Evolutionary conservation across 495 filamentous ascomycete species (phyloP).

Genomic region (Aspergillus carlsbadensis): DNA sequence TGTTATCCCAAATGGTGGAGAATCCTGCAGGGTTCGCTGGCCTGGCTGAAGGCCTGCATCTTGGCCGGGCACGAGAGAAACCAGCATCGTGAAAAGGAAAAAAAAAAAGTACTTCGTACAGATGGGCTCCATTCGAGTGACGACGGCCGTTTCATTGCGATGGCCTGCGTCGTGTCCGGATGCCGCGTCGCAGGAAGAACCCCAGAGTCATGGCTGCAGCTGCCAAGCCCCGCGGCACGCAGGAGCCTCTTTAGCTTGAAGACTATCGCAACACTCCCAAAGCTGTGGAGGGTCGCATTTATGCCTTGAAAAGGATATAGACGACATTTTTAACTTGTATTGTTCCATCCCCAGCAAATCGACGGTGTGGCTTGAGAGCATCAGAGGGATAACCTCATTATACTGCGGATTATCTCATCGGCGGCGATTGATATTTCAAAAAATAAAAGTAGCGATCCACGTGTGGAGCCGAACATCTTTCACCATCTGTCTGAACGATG

Average conservation of each 20-base stretch:
- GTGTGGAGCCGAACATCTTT: slow-evolving; percentile 27
- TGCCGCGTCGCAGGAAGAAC: neutral
- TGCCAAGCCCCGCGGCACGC: slow-evolving; percentile 14
- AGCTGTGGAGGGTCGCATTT: no score
- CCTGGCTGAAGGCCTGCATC: neutral
- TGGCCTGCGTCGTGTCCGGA: no score
- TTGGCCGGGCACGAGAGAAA: neutral
- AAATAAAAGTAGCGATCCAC: slow-evolving; percentile 11
- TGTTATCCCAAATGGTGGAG: slow-evolving; percentile 20
- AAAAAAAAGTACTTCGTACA: no score
- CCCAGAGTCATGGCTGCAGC: slow-evolving; percentile 3
- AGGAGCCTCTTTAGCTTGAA: neutral
- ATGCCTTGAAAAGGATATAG: no score
- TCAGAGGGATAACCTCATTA: slow-evolving; percentile 15
- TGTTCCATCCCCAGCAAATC: neutral
- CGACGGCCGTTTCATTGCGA: no score
- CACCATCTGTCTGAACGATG: slow-evolving; percentile 35
- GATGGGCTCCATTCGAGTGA: no score
- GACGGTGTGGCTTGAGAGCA: neutral
- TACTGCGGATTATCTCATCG: neutral
- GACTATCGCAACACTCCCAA: no score
- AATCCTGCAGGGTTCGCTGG: slow-evolving; percentile 5
- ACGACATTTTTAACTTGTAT: neutral
- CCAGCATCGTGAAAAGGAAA: no score
- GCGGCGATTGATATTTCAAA: neutral